Base-by-base conservation (phyloP, 2,329 filamentous ascomycete genomes). In the Alternaria metachromatica region DNA sequence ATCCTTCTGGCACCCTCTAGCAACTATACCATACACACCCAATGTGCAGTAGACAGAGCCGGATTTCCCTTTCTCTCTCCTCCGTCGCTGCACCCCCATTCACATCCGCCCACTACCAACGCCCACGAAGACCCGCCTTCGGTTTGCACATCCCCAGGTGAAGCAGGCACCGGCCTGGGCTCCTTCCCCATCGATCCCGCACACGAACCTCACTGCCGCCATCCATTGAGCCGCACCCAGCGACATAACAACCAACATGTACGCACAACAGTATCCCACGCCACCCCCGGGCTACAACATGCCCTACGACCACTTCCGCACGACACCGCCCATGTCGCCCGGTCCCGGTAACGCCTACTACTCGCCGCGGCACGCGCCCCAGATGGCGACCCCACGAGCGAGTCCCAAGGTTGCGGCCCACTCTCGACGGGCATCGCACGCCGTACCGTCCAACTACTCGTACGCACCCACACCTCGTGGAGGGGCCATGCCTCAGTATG, bases 341-440 rank as follows among this genome's bases (percentile, higher is more conserved):
- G 83, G 81, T 6, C 76, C 77, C 33, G 74, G 73, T 64, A 73
- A 72, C 56, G 78, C 78, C 74, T 88, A 88, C 81, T 85, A 86
- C 76, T 85, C 86, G 9, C 84, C 85, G 28, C 80, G 83, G 66
- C 85, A 86, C 72, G 82, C 82, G 66, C 80, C 80, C 63, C 80
- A 85, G 66, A 85, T 86, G 44, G 85, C 82, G 44, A 81, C 81
- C 6, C 79, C 80, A 30, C 83, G 81, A 63, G 79, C 75, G 58
- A 82, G 82, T 45, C 78, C 84, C 50, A 85, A 85, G 75, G 72
- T 76, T 64, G 66, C 85, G 73, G 72, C 73, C 68, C 87, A 89
- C 77, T 78, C 82, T 30, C 85, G 87, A 74, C 86, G 87, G 70
- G 84, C 87, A 67, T 90, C 87, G 69, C 81, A 83, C 67, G 82